Evolutionary conservation across 2,329 filamentous ascomycete genomes (phyloP).

Genomic region (Alternaria sp.): DNA sequence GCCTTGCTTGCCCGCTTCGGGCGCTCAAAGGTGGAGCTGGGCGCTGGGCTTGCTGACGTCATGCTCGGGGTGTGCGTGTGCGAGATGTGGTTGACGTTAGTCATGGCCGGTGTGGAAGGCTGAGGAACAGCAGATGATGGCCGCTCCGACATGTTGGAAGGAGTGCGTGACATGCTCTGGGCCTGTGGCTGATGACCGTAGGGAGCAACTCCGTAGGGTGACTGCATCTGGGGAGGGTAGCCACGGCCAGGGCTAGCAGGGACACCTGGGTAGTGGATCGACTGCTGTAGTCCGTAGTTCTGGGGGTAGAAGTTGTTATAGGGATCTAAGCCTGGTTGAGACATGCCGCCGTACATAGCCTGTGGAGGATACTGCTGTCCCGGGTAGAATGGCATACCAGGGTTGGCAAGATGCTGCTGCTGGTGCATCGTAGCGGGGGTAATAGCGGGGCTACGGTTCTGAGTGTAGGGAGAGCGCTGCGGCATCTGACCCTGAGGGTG

Average conservation of each 20-base stretch:
- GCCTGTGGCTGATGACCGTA: slow-evolving; percentile 67
- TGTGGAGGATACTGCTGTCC: slow-evolving; percentile 66
- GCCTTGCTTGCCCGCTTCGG: slow-evolving; percentile 73
- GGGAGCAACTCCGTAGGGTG: slow-evolving; percentile 59
- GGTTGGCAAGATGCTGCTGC: slow-evolving; percentile 58
- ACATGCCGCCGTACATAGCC: slow-evolving; percentile 65
- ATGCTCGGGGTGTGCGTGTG: slow-evolving; percentile 65
- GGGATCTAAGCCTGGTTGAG: slow-evolving; percentile 56
- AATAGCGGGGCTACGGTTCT: slow-evolving; percentile 64
- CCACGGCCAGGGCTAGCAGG: slow-evolving; percentile 57
- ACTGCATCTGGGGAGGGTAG: slow-evolving; percentile 55
- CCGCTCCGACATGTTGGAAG: slow-evolving; percentile 63
- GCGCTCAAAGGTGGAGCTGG: slow-evolving; percentile 69
- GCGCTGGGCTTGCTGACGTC: slow-evolving; percentile 65
- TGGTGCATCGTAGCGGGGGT: slow-evolving; percentile 72
- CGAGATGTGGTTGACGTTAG: slow-evolving; percentile 52
- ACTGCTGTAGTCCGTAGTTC: slow-evolving; percentile 57
- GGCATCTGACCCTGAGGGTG: slow-evolving; percentile 60
- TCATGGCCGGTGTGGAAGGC: slow-evolving; percentile 62
- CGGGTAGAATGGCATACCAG: slow-evolving; percentile 70
- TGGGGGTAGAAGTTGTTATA: slow-evolving; percentile 57
- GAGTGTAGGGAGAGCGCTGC: slow-evolving; percentile 67
- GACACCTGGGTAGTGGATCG: slow-evolving; percentile 56
- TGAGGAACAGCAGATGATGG: slow-evolving; percentile 68
- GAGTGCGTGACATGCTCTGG: slow-evolving; percentile 71